Base-by-base conservation (phyloP, 2,329 filamentous ascomycete genomes). In the Diaporthe longicolla region DNA sequence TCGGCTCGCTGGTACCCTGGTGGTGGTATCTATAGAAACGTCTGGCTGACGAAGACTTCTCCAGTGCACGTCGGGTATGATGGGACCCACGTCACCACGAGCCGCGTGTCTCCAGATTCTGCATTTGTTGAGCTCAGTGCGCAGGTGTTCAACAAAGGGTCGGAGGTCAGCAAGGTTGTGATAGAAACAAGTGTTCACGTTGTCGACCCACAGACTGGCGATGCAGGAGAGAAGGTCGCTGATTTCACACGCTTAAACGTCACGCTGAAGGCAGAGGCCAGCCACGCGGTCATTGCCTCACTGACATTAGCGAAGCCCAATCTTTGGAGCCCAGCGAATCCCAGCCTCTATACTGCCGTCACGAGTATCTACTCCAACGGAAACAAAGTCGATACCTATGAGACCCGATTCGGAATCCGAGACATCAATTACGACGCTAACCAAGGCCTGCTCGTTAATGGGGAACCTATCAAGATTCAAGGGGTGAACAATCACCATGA, bases 1-100 rank as follows among this genome's bases (percentile, higher is more conserved):
- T 86, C 83, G 2, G 87, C 88, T 2, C 84, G 88, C 3, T 90
- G 87, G 87, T 90, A 89, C 74, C 87, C 88, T 5, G 88, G 88
- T 19, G 88, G 82, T 17, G 88, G 88, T 0, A 81, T 90, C 19
- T 89, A 89, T 77, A 84, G 87, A 1, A 88, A 89, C 73, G 82
- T 89, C 5, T 90, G 87, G 88, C 82, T 90, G 21, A 84, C 85
- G 48, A 89, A 86, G 73, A 84, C 85, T 15, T 79, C 85, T 48
- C 78, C 83, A 1, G 80, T 83, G 0, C 88, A 89, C 73, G 84
- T 90, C 4, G 84, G 79, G 11, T 85, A 89, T 58, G 87, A 81
- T 61, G 88, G 88, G 4, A 89, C 87, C 0, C 86, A 82, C 63
- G 81, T 89, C 71, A 87, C 84, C 0, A 85, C 87, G 9, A 83